These are phyloP conservation scores for Entomortierella lignicola DNA, from an alignment of 192 early-diverging fungal genomes.

Conservation along the genomic window DNA sequence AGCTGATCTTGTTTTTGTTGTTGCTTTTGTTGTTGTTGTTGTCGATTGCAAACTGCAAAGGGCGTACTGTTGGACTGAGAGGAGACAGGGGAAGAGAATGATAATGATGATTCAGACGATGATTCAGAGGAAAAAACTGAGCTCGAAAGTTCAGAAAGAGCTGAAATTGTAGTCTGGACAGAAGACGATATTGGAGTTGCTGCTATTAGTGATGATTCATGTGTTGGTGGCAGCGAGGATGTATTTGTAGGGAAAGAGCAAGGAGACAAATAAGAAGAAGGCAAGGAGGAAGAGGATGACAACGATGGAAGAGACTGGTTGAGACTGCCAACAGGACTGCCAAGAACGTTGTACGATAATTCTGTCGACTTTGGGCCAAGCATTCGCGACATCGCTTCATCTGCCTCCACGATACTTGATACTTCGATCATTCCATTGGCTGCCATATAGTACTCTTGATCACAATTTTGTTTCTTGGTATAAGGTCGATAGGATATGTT, in stretches of 20 bases:
- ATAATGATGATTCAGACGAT: slow-evolving; percentile 1
- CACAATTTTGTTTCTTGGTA: slow-evolving; percentile 17
- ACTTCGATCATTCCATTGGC: not conserved
- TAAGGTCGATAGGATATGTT: slow-evolving; percentile 8
- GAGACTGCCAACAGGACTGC: not conserved
- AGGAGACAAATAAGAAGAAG: not conserved
- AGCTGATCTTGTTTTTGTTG: not conserved
- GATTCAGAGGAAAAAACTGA: slow-evolving; percentile 4
- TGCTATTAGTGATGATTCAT: not conserved
- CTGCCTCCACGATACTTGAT: not conserved
- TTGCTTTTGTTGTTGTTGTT: not conserved
- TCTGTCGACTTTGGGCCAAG: slow-evolving; percentile 15
- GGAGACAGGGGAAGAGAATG: not conserved
- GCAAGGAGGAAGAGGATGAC: not conserved
- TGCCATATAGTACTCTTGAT: not conserved
- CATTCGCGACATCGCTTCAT: not conserved
- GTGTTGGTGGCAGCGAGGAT: not conserved
- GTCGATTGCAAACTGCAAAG: not conserved
- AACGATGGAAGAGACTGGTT: not conserved
- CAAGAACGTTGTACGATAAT: not conserved
- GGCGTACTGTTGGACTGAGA: not conserved
- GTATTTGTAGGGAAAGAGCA: not conserved
- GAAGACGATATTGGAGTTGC: too few relatives aligned
- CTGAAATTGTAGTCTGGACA: not conserved
- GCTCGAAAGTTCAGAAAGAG: slow-evolving; percentile 4